Evolutionary conservation across 805 yeast genomes (phyloP), one percentile per base, ranked within the genome.

Genomic region (Wickerhamiella musiphila): DNA sequence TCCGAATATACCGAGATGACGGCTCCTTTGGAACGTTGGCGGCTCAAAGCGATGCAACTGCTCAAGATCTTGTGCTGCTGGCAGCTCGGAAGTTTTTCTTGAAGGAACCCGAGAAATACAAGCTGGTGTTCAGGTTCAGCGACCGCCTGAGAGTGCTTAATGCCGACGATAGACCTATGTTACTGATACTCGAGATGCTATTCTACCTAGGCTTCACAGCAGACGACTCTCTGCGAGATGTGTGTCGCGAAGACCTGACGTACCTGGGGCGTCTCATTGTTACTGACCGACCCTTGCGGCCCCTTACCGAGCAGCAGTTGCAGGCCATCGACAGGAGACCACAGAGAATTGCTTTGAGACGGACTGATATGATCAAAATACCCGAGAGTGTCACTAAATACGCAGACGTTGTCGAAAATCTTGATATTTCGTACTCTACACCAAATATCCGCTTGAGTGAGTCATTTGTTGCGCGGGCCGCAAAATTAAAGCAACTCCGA

Each of bases 21-120:
- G 84, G 82, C 44, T 77, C 83, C 8, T 79, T 82, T 41, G 77
- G 90, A 11, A 79, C 94, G 1, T 57, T 86, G 14, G 70, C 83
- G 11, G 75, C 93, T 47, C 70, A 86, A 0, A 63, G 78, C 21
- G 78, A 76, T 36, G 77, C 83, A 2, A 70, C 86, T 0, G 78
- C 82, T 0, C 65, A 70, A 6, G 93, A 82, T 29, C 57, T 90
- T 32, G 58, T 86, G 24, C 70, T 68, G 20, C 64, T 68, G 29
- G 66, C 82, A 16, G 78, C 78, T 40, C 70, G 78, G 37, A 84
- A 86, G 53, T 77, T 83, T 46, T 46, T 46, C 28, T 35, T 45
- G 13, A 28, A 18, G 3, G 38, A 45, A 15, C 28, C 41, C 15
- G 27, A 28, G 6, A 33, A 35, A 9, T 45, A 43, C 32, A 39